Evolutionary conservation across 257 asterid species (phyloP).

Genomic region (Plantago ovata): DNA sequence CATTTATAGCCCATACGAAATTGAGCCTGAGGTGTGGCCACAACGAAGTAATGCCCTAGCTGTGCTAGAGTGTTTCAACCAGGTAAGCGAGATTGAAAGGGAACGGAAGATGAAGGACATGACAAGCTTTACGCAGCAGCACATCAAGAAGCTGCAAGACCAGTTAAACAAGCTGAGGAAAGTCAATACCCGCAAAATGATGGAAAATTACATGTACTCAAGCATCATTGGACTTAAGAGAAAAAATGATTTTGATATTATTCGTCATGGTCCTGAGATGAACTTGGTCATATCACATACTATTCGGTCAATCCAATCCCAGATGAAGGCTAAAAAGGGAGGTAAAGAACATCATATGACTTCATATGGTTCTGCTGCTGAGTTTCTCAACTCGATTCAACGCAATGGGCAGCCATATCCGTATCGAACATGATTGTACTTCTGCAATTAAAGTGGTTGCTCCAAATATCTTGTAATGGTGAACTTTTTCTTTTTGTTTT

Average conservation of each 20-base stretch:
- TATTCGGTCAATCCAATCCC: too few relatives aligned
- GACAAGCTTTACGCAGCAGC: slow-evolving; percentile 25
- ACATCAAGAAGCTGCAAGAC: slow-evolving; percentile 33
- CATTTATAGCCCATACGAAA: slow-evolving; percentile 38
- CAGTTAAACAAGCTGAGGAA: slow-evolving; percentile 28
- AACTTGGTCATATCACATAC: slow-evolving; percentile 17
- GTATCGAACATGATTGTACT: too few relatives aligned
- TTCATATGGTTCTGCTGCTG: too few relatives aligned
- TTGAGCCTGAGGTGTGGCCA: slow-evolving; percentile 47
- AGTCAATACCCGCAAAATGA: slow-evolving; percentile 26
- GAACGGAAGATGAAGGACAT: slow-evolving; percentile 25
- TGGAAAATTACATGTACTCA: slow-evolving; percentile 25
- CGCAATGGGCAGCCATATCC: too few relatives aligned
- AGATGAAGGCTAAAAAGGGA: too few relatives aligned
- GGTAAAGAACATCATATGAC: too few relatives aligned
- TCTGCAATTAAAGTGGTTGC: too few relatives aligned
- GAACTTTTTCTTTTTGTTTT: too few relatives aligned
- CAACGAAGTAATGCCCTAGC: slow-evolving; percentile 23
- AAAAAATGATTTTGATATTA: slow-evolving; percentile 10
- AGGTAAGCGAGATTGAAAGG: slow-evolving; percentile 30
- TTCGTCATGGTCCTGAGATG: slow-evolving; percentile 27
- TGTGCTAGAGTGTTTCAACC: slow-evolving; percentile 32
- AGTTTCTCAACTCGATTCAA: too few relatives aligned
- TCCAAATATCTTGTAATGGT: too few relatives aligned
- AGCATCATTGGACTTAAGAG: slow-evolving; percentile 9